These are phyloP conservation scores for Eutrema heterophyllum DNA, from an alignment of 345 rosid genomes.

Conservation along the genomic window DNA sequence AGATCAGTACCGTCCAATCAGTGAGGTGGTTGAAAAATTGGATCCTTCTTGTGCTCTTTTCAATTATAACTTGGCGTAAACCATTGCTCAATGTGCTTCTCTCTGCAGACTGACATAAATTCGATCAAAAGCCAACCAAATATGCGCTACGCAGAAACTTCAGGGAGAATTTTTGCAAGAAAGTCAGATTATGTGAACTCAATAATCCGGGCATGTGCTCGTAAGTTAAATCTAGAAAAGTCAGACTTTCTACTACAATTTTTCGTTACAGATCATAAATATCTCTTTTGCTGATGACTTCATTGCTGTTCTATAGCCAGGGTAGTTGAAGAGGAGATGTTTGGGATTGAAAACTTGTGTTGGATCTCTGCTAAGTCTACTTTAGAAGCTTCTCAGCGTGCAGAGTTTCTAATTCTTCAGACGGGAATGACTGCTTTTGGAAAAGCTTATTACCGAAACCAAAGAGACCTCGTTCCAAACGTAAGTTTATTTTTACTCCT, in stretches of 20 bases:
- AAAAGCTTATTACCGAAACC: slow-evolving; percentile 79
- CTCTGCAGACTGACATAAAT: slow-evolving; percentile 74
- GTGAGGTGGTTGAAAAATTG: slow-evolving; percentile 40
- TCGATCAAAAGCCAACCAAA: slow-evolving; percentile 74
- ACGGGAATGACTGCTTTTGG: slow-evolving; percentile 99
- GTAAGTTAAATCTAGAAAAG: slow-evolving; percentile 44
- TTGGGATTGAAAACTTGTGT: slow-evolving; percentile 76
- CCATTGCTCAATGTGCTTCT: slow-evolving; percentile 18
- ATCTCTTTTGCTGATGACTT: slow-evolving; percentile 23
- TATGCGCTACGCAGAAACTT: slow-evolving; percentile 52
- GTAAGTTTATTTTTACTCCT: slow-evolving; percentile 35
- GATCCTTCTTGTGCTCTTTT: background rate
- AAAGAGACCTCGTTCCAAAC: slow-evolving; percentile 81
- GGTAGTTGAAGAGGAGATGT: slow-evolving; percentile 91
- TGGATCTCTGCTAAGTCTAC: slow-evolving; percentile 95
- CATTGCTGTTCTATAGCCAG: slow-evolving; percentile 54
- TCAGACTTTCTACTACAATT: background rate
- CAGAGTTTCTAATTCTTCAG: slow-evolving; percentile 80
- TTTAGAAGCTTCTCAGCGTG: slow-evolving; percentile 81
- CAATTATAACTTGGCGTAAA: background rate
- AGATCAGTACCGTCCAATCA: slow-evolving; percentile 66
- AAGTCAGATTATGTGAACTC: slow-evolving; percentile 78
- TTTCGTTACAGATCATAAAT: background rate
- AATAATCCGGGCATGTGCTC: slow-evolving; percentile 81
- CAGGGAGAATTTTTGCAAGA: slow-evolving; percentile 64